Conservation (phyloP, 257 asterid species). For the Schizonepeta tenuifolia region DNA sequence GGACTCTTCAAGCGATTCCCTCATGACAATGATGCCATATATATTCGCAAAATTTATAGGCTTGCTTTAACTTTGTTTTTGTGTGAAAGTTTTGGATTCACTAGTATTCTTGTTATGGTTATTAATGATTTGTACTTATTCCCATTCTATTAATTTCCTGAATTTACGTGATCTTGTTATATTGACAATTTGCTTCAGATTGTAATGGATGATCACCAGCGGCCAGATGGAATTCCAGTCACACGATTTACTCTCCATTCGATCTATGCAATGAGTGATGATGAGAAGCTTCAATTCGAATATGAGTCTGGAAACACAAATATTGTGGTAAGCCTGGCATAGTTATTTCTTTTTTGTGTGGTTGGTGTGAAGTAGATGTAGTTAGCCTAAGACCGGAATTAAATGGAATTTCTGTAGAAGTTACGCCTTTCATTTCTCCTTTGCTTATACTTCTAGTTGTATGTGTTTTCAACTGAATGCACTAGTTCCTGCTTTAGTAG, state of each 20-base stretch:
- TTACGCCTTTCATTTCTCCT: neutral
- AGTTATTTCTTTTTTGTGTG: slow-evolving; percentile 18
- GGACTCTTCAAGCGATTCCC: slow-evolving; percentile 4
- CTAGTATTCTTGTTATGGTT: neutral
- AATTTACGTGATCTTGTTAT: slow-evolving; percentile 14
- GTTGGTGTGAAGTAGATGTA: slow-evolving; percentile 14
- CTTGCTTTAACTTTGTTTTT: slow-evolving; percentile 13
- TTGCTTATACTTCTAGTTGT: neutral
- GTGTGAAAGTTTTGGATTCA: slow-evolving; percentile 6
- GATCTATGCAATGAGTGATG: slow-evolving; percentile 81
- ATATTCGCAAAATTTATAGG: neutral
- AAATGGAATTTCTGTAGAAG: neutral
- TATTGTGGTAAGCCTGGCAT: slow-evolving; percentile 61
- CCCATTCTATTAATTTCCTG: slow-evolving; percentile 7
- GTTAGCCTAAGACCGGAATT: slow-evolving; percentile 6
- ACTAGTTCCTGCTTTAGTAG: slow-evolving; percentile 3
- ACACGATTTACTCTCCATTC: slow-evolving; percentile 87
- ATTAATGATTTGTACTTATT: neutral
- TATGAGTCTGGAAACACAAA: slow-evolving; percentile 95
- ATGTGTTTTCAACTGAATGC: slow-evolving; percentile 10
- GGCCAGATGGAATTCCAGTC: slow-evolving; percentile 93
- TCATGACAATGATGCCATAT: slow-evolving; percentile 1
- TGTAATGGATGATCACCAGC: slow-evolving; percentile 97
- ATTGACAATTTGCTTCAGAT: slow-evolving; percentile 61
- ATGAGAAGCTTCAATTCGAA: slow-evolving; percentile 94